Conservation (phyloP, 192 early-diverging fungal genomes). For the Pilaira anomala region DNA sequence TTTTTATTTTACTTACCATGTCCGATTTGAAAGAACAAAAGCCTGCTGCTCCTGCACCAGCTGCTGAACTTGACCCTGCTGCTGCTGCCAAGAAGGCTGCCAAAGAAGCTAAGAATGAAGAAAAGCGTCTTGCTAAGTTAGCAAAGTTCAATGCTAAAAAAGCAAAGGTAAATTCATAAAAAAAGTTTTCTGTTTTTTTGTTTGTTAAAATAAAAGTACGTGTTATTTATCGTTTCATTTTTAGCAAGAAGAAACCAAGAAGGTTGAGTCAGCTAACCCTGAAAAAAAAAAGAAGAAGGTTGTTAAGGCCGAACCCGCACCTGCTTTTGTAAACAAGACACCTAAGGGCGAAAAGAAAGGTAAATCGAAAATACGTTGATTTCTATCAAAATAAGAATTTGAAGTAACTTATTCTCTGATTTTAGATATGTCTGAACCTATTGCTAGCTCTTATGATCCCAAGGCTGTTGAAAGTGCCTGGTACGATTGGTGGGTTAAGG, state of each 20-base stretch:
- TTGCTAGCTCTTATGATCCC: conserved; percentile 85
- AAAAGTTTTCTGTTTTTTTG: too few species aligned
- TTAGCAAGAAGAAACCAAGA: conserved; percentile 20
- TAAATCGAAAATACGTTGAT: too few species aligned
- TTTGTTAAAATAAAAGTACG: too few species aligned
- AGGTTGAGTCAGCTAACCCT: conserved; percentile 10
- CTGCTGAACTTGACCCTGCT: conserved; percentile 10
- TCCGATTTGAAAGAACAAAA: conserved; percentile 11
- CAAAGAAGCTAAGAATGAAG: conserved; percentile 89
- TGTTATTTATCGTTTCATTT: conserved; percentile 3
- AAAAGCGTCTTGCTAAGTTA: conserved; percentile 85
- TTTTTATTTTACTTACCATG: not conserved
- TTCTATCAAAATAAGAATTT: too few species aligned
- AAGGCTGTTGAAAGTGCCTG: conserved; percentile 90
- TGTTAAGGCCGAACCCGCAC: conserved; percentile 45
- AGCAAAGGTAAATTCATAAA: conserved; percentile 51
- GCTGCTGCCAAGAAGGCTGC: conserved; percentile 58
- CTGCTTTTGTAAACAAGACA: conserved; percentile 79
- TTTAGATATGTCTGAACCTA: conserved; percentile 67
- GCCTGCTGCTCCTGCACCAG: not conserved
- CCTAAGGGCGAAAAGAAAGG: conserved; percentile 88
- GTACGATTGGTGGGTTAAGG: conserved; percentile 98
- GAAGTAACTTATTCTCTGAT: not conserved
- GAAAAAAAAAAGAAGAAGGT: conserved; percentile 59
- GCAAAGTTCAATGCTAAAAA: conserved; percentile 92